A percentile compares a stretch with the other conserved stretches of the same genome.
These are phyloP conservation scores for Huiozyma naganishii DNA, from an alignment of 805 yeast species.

Conservation along the genomic window DNA sequence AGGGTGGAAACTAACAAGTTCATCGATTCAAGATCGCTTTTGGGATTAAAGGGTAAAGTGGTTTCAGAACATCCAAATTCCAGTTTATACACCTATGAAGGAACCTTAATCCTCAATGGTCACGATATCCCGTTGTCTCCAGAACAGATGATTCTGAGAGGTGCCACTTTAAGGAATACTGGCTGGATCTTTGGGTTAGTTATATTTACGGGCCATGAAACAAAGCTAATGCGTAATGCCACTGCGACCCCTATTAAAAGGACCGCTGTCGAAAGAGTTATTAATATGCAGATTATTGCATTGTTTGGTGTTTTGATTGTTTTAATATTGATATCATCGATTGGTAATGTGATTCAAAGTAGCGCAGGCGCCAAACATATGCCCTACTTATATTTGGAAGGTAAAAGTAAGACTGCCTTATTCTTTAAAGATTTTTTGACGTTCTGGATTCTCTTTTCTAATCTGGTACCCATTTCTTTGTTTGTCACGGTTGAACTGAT, in stretches of 20 bases:
- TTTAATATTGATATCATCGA: conserved; percentile 67
- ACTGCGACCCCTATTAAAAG: conserved; percentile 96
- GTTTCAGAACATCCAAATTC: conserved; percentile 89
- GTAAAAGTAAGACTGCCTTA: conserved; percentile 53
- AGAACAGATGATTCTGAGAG: conserved; percentile 84
- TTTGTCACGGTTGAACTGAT: conserved; percentile 94
- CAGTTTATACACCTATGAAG: conserved; percentile 89
- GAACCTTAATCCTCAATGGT: conserved; percentile 52
- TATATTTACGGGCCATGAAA: conserved; percentile 95
- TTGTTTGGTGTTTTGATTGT: conserved; percentile 70
- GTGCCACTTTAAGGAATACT: conserved; percentile 91
- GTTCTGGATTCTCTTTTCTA: conserved; percentile 92
- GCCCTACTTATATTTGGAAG: conserved; percentile 56
- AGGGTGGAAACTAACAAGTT: conserved; percentile 62
- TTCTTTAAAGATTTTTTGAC: conserved; percentile 86
- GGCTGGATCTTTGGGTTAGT: conserved; percentile 92
- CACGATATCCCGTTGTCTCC: conserved; percentile 66
- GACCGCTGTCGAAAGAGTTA: conserved; percentile 93
- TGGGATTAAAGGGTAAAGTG: conserved; percentile 46
- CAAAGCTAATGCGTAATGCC: conserved; percentile 95
- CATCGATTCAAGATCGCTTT: conserved; percentile 53
- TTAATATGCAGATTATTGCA: conserved; percentile 84
- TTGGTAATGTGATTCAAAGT: conserved; percentile 76
- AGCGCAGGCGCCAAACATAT: conserved; percentile 38
- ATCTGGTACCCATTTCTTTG: conserved; percentile 92